Percentiles rank a stretch among this genome's conserved stretches.
These are phyloP conservation scores for Trichoderma sp. DNA, from an alignment of 2,329 filamentous ascomycete genomes.

Conservation along the genomic window DNA sequence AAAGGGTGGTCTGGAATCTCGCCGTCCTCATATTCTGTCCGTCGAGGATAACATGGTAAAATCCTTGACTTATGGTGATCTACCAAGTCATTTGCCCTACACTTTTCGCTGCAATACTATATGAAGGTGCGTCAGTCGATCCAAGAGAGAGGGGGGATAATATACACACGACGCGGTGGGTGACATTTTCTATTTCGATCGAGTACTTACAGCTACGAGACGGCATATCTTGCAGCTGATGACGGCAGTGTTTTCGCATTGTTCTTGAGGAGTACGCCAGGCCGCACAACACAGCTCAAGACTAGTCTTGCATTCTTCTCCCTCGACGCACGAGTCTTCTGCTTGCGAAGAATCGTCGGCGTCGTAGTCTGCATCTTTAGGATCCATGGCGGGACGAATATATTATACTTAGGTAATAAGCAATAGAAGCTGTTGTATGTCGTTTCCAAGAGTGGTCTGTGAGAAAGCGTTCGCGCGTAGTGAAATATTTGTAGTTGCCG, in stretches of 20 bases:
- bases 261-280: background rate
- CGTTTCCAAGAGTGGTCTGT: too few relatives aligned
- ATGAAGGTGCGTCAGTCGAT: background rate
- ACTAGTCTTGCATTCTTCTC: background rate
- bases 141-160: too few relatives aligned
- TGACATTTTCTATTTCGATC: background rate
- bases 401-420: too few relatives aligned
- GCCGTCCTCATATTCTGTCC: too few relatives aligned
- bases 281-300: slow-evolving; percentile 20
- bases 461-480: background rate
- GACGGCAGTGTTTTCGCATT: slow-evolving; percentile 14
- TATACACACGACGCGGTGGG: background rate
- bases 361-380: background rate
- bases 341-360: too few relatives aligned
- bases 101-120: slow-evolving; percentile 28
- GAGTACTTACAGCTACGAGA: slow-evolving; percentile 24
- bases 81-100: slow-evolving; percentile 20
- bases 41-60: background rate
- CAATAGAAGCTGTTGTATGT: too few relatives aligned
- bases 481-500: background rate
- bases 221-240: slow-evolving; percentile 25
- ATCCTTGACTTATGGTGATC: slow-evolving; percentile 20
- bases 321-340: background rate
- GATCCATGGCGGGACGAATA: background rate
- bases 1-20: background rate